These are phyloP conservation scores for Kokia cookei DNA, from an alignment of 441 rosid genomes.

Conservation along the genomic window DNA sequence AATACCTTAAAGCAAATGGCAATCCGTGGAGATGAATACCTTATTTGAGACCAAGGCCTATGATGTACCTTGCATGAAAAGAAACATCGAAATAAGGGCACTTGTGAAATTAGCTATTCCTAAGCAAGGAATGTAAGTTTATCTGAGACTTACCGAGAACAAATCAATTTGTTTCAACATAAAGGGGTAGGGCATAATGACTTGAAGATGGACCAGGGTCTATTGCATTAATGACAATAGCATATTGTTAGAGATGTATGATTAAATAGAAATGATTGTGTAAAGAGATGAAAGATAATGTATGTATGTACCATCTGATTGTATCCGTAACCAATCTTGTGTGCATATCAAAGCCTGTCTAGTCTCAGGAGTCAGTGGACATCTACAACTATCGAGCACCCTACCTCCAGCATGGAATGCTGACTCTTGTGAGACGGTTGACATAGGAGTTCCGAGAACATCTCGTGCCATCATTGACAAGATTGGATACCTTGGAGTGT, in stretches of 20 bases:
- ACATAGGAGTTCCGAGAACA: conserved; percentile 78
- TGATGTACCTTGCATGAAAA: conserved; percentile 17
- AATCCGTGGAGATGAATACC: not conserved
- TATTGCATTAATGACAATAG: conserved; percentile 15
- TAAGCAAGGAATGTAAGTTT: not conserved
- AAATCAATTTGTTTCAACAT: conserved; percentile 28
- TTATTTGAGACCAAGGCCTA: not conserved
- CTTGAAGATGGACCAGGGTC: conserved; percentile 39
- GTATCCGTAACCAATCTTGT: conserved; percentile 69
- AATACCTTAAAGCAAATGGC: conserved; percentile 5
- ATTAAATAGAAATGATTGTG: not conserved
- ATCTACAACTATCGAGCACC: conserved; percentile 47
- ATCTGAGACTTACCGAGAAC: conserved; percentile 18
- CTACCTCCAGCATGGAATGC: conserved; percentile 50
- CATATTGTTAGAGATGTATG: conserved; percentile 2
- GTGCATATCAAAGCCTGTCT: conserved; percentile 82
- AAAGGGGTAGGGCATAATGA: conserved; percentile 33
- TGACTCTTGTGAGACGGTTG: conserved; percentile 48
- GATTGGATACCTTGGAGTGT: conserved; percentile 89
- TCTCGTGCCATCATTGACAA: conserved; percentile 95
- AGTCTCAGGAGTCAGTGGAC: conserved; percentile 53
- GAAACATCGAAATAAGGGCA: not conserved
- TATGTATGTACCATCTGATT: conserved; percentile 45
- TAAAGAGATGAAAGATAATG: not conserved
- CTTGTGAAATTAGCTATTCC: not conserved